Percentiles rank a stretch among this genome's conserved stretches.
These are phyloP conservation scores for Lachnellula cervina DNA, from an alignment of 2,329 filamentous ascomycete genomes.

Conservation along the genomic window DNA sequence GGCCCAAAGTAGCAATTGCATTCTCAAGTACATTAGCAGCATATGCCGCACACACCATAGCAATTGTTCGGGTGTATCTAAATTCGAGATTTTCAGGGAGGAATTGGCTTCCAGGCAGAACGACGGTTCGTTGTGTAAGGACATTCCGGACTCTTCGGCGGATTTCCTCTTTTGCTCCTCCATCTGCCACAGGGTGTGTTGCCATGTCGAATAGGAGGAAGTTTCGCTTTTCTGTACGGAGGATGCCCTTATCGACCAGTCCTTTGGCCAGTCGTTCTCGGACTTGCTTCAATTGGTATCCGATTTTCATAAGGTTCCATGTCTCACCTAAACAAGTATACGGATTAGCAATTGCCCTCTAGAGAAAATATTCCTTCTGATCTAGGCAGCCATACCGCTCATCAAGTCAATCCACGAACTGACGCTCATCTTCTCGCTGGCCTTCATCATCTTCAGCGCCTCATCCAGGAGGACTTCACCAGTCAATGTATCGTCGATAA, in stretches of 20 bases:
- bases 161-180: slow-evolving; percentile 96
- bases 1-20: slow-evolving; percentile 86
- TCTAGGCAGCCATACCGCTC: slow-evolving; percentile 61
- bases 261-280: slow-evolving; percentile 96
- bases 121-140: slow-evolving; percentile 88
- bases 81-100: slow-evolving; percentile 93
- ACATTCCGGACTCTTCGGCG: slow-evolving; percentile 87
- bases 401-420: slow-evolving; percentile 98
- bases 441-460: slow-evolving; percentile 99
- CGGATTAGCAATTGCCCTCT: slow-evolving; percentile 9
- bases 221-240: slow-evolving; percentile 98
- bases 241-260: slow-evolving; percentile 95
- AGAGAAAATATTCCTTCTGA: background rate
- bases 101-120: slow-evolving; percentile 80
- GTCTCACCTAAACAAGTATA: slow-evolving; percentile 68
- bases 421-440: slow-evolving; percentile 99
- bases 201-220: slow-evolving; percentile 99
- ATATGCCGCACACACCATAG: slow-evolving; percentile 97
- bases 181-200: slow-evolving; percentile 93
- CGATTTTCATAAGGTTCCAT: slow-evolving; percentile 99
- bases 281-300: slow-evolving; percentile 98
- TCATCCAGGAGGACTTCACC: slow-evolving; percentile 97
- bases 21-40: slow-evolving; percentile 98
- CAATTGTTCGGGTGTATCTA: slow-evolving; percentile 82
- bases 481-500: slow-evolving; percentile 92